Evolutionary conservation across 2,329 filamentous ascomycete species (phyloP).

Genomic region (Fusarium sp.): DNA sequence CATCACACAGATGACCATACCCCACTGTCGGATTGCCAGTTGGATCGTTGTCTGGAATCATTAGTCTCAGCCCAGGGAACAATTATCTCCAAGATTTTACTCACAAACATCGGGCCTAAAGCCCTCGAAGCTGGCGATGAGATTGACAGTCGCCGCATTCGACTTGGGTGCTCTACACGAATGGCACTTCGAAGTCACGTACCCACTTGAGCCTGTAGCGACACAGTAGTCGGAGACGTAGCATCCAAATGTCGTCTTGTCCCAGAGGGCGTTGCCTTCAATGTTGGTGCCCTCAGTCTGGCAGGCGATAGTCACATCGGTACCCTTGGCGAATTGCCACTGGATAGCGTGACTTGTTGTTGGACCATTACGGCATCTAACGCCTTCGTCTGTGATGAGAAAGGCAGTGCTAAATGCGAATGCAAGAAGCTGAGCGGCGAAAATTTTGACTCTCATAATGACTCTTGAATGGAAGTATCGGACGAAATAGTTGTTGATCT

Average conservation of each 20-base stretch:
- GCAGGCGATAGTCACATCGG: conserved; percentile 6
- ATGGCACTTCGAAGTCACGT: neutral
- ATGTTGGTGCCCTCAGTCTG: conserved; percentile 8
- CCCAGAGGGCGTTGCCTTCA: conserved; percentile 1
- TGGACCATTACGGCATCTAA: conserved; percentile 14
- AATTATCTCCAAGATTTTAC: neutral
- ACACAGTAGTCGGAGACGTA: conserved; percentile 21
- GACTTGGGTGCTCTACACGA: conserved; percentile 1
- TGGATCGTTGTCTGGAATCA: conserved; percentile 47
- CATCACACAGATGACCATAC: conserved; percentile 59
- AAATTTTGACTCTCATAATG: too few species aligned
- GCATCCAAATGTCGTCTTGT: conserved; percentile 4
- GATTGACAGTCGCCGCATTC: conserved; percentile 17
- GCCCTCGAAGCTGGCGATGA: conserved; percentile 24
- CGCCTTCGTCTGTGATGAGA: conserved; percentile 5
- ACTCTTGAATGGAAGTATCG: rapidly evolving
- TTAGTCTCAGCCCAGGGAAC: rapidly evolving
- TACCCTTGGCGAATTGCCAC: neutral
- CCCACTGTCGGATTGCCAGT: conserved; percentile 59
- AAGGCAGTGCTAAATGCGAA: neutral
- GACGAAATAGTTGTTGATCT: too few species aligned
- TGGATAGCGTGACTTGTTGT: neutral
- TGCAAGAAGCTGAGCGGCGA: neutral
- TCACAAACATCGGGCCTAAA: conserved; percentile 22
- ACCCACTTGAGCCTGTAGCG: neutral